These are phyloP conservation scores for Pseudogymnoascus sp. DNA, from an alignment of 2,329 filamentous ascomycete species.

Conservation along the genomic window DNA sequence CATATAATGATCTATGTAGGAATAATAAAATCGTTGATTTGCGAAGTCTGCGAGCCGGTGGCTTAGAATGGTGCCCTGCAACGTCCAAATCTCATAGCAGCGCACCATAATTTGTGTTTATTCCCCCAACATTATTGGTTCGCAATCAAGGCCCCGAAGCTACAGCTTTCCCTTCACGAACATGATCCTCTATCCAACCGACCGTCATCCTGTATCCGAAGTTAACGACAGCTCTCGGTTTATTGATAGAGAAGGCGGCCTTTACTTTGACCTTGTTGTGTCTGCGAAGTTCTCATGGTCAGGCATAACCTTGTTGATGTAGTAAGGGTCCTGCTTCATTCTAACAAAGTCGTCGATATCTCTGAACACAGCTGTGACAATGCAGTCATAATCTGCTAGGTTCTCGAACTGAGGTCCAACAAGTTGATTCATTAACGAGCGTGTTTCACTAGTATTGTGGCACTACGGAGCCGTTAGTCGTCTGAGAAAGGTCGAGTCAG, in stretches of 20 bases:
- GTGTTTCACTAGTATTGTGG: background rate
- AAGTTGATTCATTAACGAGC: background rate
- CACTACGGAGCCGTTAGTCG: background rate
- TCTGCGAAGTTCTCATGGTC: background rate
- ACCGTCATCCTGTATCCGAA: background rate
- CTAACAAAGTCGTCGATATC: background rate
- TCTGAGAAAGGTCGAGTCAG: background rate
- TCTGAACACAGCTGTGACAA: background rate
- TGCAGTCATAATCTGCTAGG: background rate
- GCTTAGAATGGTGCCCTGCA: background rate
- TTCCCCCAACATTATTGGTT: background rate
- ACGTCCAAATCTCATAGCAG: background rate
- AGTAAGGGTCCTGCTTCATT: background rate
- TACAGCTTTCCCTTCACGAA: background rate
- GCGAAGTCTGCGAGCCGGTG: background rate
- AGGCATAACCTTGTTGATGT: background rate
- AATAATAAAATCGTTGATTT: slow-evolving; percentile 2
- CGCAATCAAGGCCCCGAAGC: background rate
- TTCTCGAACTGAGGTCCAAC: background rate
- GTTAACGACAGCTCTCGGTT: background rate
- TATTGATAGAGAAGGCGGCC: background rate
- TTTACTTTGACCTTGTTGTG: background rate
- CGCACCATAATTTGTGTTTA: background rate
- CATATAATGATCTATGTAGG: background rate
- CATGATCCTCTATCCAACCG: background rate